Conservation (phyloP, 2,329 filamentous ascomycete genomes). For the Ceratocystis cacaofunesta region DNA sequence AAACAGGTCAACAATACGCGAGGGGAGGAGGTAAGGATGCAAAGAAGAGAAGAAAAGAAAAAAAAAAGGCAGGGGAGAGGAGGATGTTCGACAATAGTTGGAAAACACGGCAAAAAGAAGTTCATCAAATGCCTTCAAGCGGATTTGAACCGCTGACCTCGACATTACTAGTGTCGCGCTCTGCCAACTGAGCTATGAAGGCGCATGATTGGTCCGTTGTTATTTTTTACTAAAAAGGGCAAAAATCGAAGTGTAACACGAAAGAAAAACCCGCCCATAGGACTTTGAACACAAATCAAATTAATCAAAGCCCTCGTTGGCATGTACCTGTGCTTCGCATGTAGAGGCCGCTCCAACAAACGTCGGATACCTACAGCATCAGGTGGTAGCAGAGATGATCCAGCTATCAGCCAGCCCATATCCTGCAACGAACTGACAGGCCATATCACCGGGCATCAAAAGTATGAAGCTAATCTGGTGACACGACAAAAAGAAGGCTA, state of each 20-base stretch:
- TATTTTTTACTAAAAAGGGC: background rate
- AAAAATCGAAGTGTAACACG: background rate
- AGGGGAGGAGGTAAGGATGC: background rate
- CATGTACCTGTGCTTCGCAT: background rate
- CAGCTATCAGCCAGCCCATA: no score
- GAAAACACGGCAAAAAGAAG: no score
- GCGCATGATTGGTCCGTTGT: background rate
- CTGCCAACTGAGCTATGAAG: conserved; percentile 17
- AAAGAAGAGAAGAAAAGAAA: background rate
- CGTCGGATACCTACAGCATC: background rate
- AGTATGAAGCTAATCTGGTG: no score
- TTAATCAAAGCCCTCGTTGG: no score
- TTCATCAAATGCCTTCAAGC: conserved; percentile 6
- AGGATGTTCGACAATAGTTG: no score
- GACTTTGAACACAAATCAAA: no score
- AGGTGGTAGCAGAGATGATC: background rate
- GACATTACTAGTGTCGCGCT: conserved; percentile 17
- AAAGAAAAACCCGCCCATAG: no score
- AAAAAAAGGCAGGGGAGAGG: background rate
- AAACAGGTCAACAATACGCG: background rate
- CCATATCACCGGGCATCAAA: background rate
- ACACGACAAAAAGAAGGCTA: no score
- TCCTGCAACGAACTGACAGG: background rate
- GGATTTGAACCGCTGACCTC: conserved; percentile 17
- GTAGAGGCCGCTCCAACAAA: background rate